phyloP scores from a whole-genome alignment of 306 rosid genomes.

The Prinsepia uniflora region DNA sequence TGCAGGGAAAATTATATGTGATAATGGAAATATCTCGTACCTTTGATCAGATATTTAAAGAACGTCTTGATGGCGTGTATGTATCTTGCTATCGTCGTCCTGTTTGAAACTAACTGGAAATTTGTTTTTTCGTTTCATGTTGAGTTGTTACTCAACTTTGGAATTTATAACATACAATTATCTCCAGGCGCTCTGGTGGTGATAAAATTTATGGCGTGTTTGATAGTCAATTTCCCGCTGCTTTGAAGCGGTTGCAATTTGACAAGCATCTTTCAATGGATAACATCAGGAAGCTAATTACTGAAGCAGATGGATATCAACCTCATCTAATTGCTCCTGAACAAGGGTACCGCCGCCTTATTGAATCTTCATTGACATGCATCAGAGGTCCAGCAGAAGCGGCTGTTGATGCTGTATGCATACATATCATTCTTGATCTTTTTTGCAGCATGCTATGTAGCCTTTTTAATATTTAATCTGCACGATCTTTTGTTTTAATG shows the following conservation, averaged over 20 bases:
- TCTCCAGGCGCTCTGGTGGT: slow-evolving; percentile 46
- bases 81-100: slow-evolving; percentile 1
- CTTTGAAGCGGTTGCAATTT: slow-evolving; percentile 42
- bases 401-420: slow-evolving; percentile 40
- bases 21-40: slow-evolving; percentile 47
- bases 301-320: slow-evolving; percentile 52
- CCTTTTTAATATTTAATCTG: background rate
- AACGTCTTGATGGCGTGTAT: slow-evolving; percentile 49
- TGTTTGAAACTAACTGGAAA: background rate
- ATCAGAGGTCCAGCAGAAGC: slow-evolving; percentile 49
- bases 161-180: background rate
- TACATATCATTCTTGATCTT: background rate
- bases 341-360: slow-evolving; percentile 48
- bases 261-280: slow-evolving; percentile 40
- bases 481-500: background rate
- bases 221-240: slow-evolving; percentile 44
- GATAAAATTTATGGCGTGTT: slow-evolving; percentile 41
- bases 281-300: slow-evolving; percentile 38
- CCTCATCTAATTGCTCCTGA: slow-evolving; percentile 53
- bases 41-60: slow-evolving; percentile 47
- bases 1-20: slow-evolving; percentile 43
- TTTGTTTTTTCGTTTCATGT: slow-evolving; percentile 6
- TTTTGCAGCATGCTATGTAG: background rate
- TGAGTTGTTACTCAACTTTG: slow-evolving; percentile 6
- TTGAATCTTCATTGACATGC: slow-evolving; percentile 36